phyloP scores from a whole-genome alignment of 2,329 filamentous ascomycete genomes.

The Fusarium algeriense region DNA sequence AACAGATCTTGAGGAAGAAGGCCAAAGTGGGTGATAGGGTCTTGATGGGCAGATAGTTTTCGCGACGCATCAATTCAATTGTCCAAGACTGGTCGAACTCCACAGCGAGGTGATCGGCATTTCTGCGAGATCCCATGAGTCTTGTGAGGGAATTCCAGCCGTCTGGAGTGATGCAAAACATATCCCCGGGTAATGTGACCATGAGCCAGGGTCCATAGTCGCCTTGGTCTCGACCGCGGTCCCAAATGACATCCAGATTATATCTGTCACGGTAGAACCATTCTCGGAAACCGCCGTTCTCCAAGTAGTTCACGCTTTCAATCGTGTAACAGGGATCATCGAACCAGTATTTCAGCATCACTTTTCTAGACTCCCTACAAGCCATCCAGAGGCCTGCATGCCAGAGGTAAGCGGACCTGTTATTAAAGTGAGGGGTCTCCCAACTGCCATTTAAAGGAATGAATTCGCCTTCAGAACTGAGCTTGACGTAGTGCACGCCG shows the following conservation, averaged over 20 bases:
- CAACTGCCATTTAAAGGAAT: neutral
- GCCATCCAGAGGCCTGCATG: neutral
- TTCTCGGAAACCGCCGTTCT: neutral
- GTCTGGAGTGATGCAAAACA: neutral
- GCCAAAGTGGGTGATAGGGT: neutral
- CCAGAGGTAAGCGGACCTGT: neutral
- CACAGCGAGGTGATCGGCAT: neutral
- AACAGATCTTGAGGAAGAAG: neutral
- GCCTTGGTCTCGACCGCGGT: rapidly evolving
- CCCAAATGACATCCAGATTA: neutral
- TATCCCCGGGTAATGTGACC: neutral
- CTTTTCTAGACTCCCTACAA: neutral
- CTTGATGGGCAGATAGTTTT: neutral
- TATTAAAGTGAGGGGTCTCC: neutral
- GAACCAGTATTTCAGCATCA: neutral
- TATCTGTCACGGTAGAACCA: neutral
- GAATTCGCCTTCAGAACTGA: neutral
- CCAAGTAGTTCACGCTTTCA: neutral
- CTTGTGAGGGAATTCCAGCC: too few relatives aligned
- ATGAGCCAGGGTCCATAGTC: neutral
- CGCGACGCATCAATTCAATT: neutral
- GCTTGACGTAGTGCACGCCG: neutral
- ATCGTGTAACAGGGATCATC: too few relatives aligned
- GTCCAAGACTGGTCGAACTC: neutral
- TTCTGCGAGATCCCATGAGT: too few relatives aligned